Base-by-base conservation (phyloP, 306 rosid genomes). In the Quercus bicolor region DNA sequence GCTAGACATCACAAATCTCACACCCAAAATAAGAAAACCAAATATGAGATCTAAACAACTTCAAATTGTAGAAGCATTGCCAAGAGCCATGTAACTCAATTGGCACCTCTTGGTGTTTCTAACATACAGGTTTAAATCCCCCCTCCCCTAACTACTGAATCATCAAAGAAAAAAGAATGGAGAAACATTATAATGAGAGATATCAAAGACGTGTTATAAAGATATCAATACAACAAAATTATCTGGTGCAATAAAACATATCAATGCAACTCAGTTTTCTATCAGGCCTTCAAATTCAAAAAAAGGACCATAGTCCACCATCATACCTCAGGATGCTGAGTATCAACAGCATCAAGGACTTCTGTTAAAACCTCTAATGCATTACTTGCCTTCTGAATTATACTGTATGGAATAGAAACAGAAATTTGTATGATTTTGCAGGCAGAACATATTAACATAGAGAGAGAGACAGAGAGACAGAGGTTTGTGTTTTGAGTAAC, bases 321-420 rank as follows among this genome's bases (percentile, higher is more conserved):
- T 76, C 78, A 85, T 82, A 94, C 98, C 97, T 94, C 95, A 60
- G 94, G 88, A 87, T 82, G 78, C 56, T 81, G 93, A 80, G 89
- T 51, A 84, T 89, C 91, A 70, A 91, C 89, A 24, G 98, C 97
- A 77, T 92, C 97, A 68, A 94, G 97, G 73, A 94, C 97, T 83
- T 94, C 98, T 71, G 86, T 92, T 37, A 94, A 87, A 75, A 94
- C 90, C 77, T 91, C 94, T 76, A 88, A 84, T 45, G 91, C 94
- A 82, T 94, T 94, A 72, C 86, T 74, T 55, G 98, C 98, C 89
- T 92, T 94, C 77, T 89, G 92, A 78, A 92, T 86, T 74, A 89
- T 88, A 87, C 98, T 94, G 90, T 86, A 87, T 79, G 55, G 80
- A 64, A 84, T 3, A 80, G 79, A 48, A 70, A 40, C 15, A 51